Percentiles rank a stretch among this genome's conserved stretches.
phyloP scores from a whole-genome alignment of 1,284 basidiomycete species.

The Tilletiaria anomala region DNA sequence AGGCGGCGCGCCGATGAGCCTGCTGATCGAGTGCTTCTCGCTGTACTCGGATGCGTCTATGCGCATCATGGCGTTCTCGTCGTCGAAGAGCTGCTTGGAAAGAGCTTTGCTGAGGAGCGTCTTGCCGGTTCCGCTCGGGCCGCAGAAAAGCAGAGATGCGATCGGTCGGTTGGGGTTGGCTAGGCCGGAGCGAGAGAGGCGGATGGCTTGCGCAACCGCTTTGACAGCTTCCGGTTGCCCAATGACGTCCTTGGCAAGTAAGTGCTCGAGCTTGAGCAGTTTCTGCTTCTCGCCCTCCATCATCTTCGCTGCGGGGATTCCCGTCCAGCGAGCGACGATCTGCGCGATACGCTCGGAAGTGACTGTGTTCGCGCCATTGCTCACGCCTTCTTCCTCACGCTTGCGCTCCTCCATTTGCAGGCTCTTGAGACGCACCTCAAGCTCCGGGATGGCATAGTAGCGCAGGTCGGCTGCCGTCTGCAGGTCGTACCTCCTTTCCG shows the following conservation, averaged over 20 bases:
- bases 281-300: constrained; percentile 36
- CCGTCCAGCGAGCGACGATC: constrained; percentile 47
- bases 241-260: constrained; percentile 41
- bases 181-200: constrained; percentile 48
- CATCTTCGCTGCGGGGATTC: constrained; percentile 41
- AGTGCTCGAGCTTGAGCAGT: constrained; percentile 29
- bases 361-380: constrained; percentile 19
- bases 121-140: constrained; percentile 46
- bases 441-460: constrained; percentile 79
- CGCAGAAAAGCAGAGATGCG: constrained; percentile 46
- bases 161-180: constrained; percentile 46
- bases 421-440: constrained; percentile 55
- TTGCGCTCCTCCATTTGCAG: constrained; percentile 45
- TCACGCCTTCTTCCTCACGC: constrained; percentile 37
- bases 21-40: constrained; percentile 47
- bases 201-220: constrained; percentile 48
- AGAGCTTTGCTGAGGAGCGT: constrained; percentile 45
- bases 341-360: constrained; percentile 44
- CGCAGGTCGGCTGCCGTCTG: constrained; percentile 58
- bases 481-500: constrained; percentile 60
- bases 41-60: constrained; percentile 46
- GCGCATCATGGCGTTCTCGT: constrained; percentile 46
- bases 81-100: constrained; percentile 45
- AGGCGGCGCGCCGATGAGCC: constrained; percentile 46
- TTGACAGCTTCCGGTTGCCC: constrained; percentile 49